These are phyloP conservation scores for Dothidotthia symphoricarpi DNA, from an alignment of 2,329 filamentous ascomycete species.

Conservation along the genomic window DNA sequence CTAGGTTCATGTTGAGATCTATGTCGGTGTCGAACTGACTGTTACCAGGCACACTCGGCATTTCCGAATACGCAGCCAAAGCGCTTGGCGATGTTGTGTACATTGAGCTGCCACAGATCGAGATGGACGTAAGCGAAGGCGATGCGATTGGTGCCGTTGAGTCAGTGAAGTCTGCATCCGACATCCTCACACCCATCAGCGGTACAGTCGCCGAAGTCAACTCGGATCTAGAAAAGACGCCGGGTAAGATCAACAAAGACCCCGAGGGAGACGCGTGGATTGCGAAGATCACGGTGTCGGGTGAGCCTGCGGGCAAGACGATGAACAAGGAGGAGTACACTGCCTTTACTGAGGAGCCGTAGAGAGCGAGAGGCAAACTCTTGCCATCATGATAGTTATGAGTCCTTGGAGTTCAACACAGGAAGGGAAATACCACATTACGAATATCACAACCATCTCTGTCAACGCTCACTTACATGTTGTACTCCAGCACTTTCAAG, in stretches of 20 bases:
- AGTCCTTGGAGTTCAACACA: not conserved
- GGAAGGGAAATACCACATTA: no score
- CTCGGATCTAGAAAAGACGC: conserved; percentile 74
- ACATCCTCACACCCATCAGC: conserved; percentile 85
- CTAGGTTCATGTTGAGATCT: no score
- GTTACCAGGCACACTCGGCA: conserved; percentile 65
- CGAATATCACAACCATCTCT: no score
- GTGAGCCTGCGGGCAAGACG: conserved; percentile 59
- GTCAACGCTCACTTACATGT: no score
- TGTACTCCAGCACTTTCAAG: no score
- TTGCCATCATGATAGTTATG: no score
- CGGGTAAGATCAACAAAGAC: conserved; percentile 81
- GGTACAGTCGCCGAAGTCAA: conserved; percentile 78
- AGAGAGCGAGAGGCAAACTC: no score
- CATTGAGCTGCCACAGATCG: conserved; percentile 81
- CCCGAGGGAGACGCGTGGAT: conserved; percentile 94
- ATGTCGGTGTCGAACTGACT: conserved; percentile 6
- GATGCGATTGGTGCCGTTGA: conserved; percentile 93
- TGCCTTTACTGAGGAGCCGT: conserved; percentile 61
- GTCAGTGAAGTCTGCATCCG: conserved; percentile 97
- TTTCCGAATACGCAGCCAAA: conserved; percentile 87
- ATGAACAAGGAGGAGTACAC: conserved; percentile 79
- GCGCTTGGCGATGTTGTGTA: conserved; percentile 95
- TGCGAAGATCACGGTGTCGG: conserved; percentile 76
- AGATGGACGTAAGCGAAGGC: conserved; percentile 67